Evolutionary conservation across 306 rosid species (phyloP), one percentile per base, ranked within the genome.

Genomic region (Mimosa bimucronata): DNA sequence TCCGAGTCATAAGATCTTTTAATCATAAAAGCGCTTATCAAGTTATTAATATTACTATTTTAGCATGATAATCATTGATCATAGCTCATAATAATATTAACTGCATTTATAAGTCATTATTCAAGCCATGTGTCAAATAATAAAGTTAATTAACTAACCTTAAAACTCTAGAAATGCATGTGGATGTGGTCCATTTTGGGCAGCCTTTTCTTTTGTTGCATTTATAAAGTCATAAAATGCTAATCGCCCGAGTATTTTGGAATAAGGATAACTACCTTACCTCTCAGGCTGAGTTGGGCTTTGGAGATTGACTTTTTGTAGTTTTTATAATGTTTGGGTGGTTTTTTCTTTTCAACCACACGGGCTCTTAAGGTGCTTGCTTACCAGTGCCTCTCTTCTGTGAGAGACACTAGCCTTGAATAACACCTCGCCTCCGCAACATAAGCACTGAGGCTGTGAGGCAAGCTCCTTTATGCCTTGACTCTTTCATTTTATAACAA

Each of bases 401-500:
- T 50, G 58, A 50, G 58, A 50, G 58, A 50, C 8, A 19, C 23
- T 50, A 55, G 64, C 5, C 60, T n/a, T n/a, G 60, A 53, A 53
- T 53, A 53, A n/a, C 26, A 53, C 64, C 64, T 23, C 6, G 3
- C 64, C 15, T 23, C n/a, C 1, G 0, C 26, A n/a, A 19, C 26
- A 53, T 53, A 53, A 26, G 60, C 29, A 10, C 29, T 23, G 29
- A n/a, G n/a, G 38, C 38, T 34, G 38, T 34, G 38, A 57, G 15
- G 64, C 64, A 57, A 21, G 28, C 29, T 21, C 29, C 64, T 57
- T 57, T 57, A 9, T 57, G 8, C 30, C 64, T 0, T 57, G 30
- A 23, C 9, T 46, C 62, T 72, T 73, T 80, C 38, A 19, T 60
- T 58, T 64, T 77, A 21, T 40, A 16, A 30, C 23, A 46, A 71